phyloP scores from a whole-genome alignment of 2,329 filamentous ascomycete species.

The Colletotrichum neosansevieriae region DNA sequence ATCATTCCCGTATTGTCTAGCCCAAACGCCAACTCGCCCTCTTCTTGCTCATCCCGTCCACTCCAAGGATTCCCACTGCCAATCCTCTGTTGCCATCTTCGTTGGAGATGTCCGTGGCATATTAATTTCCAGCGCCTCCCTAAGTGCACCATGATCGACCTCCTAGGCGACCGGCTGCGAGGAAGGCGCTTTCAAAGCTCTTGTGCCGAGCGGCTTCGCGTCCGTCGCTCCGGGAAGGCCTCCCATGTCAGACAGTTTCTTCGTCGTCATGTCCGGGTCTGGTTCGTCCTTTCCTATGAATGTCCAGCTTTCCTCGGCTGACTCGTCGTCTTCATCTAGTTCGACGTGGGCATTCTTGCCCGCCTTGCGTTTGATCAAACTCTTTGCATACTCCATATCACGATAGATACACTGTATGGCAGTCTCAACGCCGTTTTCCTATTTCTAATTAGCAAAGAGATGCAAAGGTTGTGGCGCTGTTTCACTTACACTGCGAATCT shows the following conservation, averaged over 20 bases:
- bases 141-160: not conserved
- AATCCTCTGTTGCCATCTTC: not conserved
- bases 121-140: not conserved
- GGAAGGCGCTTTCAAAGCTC: conserved; percentile 24
- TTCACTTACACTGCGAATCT: conserved; percentile 82
- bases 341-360: conserved; percentile 60
- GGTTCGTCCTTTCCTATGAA: conserved; percentile 76
- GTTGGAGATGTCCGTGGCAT: not conserved
- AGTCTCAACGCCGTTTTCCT: conserved; percentile 91
- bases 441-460: conserved; percentile 45
- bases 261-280: conserved; percentile 57
- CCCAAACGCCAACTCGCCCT: conserved; percentile 23
- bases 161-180: conserved; percentile 28
- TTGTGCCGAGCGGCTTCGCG: conserved; percentile 27
- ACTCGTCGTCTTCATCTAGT: conserved; percentile 67
- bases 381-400: conserved; percentile 91
- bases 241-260: conserved; percentile 49
- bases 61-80: conserved; percentile 16
- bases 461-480: not conserved
- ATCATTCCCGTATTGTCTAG: conserved; percentile 10
- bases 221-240: conserved; percentile 3
- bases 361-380: conserved; percentile 77
- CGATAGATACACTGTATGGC: conserved; percentile 95
- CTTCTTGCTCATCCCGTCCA: not conserved
- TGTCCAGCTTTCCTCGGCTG: conserved; percentile 89